Percentiles rank a stretch among this genome's conserved stretches.
Evolutionary conservation across 2,329 filamentous ascomycete genomes (phyloP).

Genomic region (Neofusicoccum sp.): DNA sequence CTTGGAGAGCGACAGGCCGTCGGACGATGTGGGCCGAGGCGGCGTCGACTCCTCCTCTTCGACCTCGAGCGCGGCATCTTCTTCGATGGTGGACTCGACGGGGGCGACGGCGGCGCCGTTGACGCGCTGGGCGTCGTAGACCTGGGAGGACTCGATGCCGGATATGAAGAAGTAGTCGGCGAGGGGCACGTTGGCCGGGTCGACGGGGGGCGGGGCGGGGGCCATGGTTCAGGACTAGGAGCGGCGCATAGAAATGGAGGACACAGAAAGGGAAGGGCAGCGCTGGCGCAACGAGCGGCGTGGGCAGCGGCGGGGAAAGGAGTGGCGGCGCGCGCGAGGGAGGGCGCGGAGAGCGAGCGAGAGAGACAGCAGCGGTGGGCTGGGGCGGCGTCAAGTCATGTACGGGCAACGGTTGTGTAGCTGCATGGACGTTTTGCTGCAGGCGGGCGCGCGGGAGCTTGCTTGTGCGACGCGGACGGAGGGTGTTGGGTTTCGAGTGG

Average conservation of each 20-base stretch:
- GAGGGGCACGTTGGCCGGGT: conserved; percentile 54
- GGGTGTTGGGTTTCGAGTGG: conserved; percentile 17
- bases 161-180: conserved; percentile 70
- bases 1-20: conserved; percentile 43
- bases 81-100: conserved; percentile 62
- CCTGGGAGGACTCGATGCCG: conserved; percentile 55
- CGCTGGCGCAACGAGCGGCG: background rate
- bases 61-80: conserved; percentile 60
- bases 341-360: conserved; percentile 1
- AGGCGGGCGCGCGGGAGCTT: conserved; percentile 19
- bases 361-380: background rate
- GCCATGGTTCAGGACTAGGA: conserved; percentile 31
- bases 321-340: conserved; percentile 14
- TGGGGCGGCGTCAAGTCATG: conserved; percentile 12
- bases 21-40: conserved; percentile 46
- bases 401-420: conserved; percentile 18
- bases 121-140: conserved; percentile 50
- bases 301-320: conserved; percentile 5
- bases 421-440: conserved; percentile 21
- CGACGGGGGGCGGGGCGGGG: conserved; percentile 42
- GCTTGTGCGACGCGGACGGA: conserved; percentile 20
- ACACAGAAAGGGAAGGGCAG: background rate
- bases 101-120: conserved; percentile 33
- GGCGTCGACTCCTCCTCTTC: conserved; percentile 24
- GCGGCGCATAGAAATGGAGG: conserved; percentile 20